These are phyloP conservation scores for Mucor plumbeus DNA, from an alignment of 371 early-diverging fungal species.

Conservation along the genomic window DNA sequence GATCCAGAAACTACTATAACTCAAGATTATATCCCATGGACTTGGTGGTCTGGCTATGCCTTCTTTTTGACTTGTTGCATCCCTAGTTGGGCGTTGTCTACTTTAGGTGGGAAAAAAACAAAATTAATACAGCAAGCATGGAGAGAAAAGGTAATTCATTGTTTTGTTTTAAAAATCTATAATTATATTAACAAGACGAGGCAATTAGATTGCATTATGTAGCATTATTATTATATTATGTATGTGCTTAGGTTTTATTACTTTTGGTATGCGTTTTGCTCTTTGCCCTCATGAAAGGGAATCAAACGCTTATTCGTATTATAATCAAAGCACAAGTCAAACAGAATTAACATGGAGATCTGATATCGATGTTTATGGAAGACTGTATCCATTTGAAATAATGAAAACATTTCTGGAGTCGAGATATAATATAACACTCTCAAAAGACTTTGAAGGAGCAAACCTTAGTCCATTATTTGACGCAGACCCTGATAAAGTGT, in stretches of 20 bases:
- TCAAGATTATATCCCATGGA: constrained; percentile 4
- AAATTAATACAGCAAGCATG: constrained; percentile 74
- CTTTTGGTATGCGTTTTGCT: constrained; percentile 59
- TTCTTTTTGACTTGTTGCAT: constrained; percentile 57
- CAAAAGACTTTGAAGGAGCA: constrained; percentile 14
- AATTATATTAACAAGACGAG: no score
- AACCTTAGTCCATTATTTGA: constrained; percentile 17
- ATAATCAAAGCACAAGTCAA: constrained; percentile 38
- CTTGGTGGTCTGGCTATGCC: constrained; percentile 51
- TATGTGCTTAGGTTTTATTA: constrained; percentile 66
- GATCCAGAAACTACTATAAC: not conserved
- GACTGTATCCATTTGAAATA: constrained; percentile 12
- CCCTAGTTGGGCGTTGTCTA: constrained; percentile 49
- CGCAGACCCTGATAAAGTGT: not conserved
- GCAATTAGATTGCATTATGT: constrained; percentile 63
- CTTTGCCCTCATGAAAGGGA: constrained; percentile 57
- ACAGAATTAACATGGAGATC: constrained; percentile 15
- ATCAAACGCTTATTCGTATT: constrained; percentile 36
- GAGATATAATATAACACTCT: constrained; percentile 7
- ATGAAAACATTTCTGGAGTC: constrained; percentile 9
- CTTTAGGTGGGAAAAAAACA: constrained; percentile 49
- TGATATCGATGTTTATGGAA: constrained; percentile 13
- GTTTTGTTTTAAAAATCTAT: not conserved
- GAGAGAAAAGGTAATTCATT: constrained; percentile 67
- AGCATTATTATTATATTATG: constrained; percentile 73